Base-by-base conservation (phyloP, 148 eudicot genomes). In the Rheum nobile region DNA sequence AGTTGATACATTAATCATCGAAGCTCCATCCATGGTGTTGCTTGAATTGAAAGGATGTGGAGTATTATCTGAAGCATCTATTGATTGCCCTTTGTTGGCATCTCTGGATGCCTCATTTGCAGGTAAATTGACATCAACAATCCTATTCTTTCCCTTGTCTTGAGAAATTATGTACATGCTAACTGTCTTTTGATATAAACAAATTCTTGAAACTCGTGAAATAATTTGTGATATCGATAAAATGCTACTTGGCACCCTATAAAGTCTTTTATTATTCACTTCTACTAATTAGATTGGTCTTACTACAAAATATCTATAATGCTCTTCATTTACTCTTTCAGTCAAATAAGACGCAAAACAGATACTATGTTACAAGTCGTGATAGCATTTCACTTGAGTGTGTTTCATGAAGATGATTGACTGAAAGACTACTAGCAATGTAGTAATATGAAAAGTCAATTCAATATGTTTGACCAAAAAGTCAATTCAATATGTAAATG, bases 11-110 rank as follows among this genome's bases (percentile, higher is more conserved):
- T 95, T 94, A 38, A 80, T 81, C 75, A 83, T 94, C 68, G 90
- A 94, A 83, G 97, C 97, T 28, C 89, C 93, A 16, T 46, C 41
- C 9, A 88, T 94, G 98, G 83, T 82, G 59, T 85, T 90, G 74
- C 97, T 94, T 65, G 98, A 94, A 80, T 69, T 94, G 86, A 94
- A 94, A 79, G 98, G 98, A 37, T 94, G 98, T 79, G 98, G 98
- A 71, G 98, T 89, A 31, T 76, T 93, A 76, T 93, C 97, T 13
- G 95, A 93, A 74, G 98, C 94, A 65, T 80, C 85, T 8, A 85
- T 93, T 52, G 72, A 84, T 71, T 93, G 97, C 78, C 97, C 98
- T 32, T 83, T 85, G 59, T 80, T 93, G 71, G 85, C 91, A 31
- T 89, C 91, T 79, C 76, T 91, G 79, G 98, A 93, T 83, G 95